Evolutionary conservation across 306 rosid species (phyloP).

Genomic region (Astragalus membranaceus): DNA sequence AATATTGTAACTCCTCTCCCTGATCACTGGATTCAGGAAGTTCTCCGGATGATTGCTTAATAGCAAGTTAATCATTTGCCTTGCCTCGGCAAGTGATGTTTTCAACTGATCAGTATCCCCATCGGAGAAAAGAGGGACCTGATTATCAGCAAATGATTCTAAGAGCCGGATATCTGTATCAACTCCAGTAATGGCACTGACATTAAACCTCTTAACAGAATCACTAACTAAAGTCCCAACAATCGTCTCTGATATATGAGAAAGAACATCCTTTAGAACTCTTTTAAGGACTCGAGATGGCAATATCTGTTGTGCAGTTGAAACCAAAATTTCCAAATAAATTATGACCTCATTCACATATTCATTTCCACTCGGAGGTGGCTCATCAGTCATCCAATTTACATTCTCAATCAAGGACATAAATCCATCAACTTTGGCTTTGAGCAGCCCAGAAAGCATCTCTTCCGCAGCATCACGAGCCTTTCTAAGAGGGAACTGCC

Average conservation of each 20-base stretch:
- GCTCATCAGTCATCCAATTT: constrained; percentile 86
- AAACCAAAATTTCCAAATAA: constrained; percentile 89
- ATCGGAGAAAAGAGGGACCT: constrained; percentile 56
- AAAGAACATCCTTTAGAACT: constrained; percentile 75
- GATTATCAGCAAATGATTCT: constrained; percentile 94
- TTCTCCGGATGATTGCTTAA: constrained; percentile 88
- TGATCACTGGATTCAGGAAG: constrained; percentile 85
- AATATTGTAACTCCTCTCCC: constrained; percentile 84
- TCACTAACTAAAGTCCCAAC: constrained; percentile 72
- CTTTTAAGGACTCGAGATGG: constrained; percentile 86
- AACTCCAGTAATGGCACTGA: constrained; percentile 63
- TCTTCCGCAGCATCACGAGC: constrained; percentile 94
- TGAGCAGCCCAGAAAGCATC: constrained; percentile 50
- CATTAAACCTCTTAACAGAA: constrained; percentile 71
- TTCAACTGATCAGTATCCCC: constrained; percentile 76
- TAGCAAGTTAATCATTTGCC: constrained; percentile 80
- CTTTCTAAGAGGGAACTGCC: constrained; percentile 73
- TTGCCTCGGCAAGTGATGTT: constrained; percentile 61
- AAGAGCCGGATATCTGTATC: constrained; percentile 75
- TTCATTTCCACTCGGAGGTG: constrained; percentile 72
- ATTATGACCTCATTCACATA: constrained; percentile 86
- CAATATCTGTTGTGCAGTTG: constrained; percentile 91
- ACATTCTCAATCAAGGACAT: constrained; percentile 77
- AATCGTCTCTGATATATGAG: constrained; percentile 80
- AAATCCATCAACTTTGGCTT: constrained; percentile 66